Evolutionary conservation across 129 eudicot genomes (phyloP), one percentile per base, ranked within the genome.

Genomic region (Centella asiatica): DNA sequence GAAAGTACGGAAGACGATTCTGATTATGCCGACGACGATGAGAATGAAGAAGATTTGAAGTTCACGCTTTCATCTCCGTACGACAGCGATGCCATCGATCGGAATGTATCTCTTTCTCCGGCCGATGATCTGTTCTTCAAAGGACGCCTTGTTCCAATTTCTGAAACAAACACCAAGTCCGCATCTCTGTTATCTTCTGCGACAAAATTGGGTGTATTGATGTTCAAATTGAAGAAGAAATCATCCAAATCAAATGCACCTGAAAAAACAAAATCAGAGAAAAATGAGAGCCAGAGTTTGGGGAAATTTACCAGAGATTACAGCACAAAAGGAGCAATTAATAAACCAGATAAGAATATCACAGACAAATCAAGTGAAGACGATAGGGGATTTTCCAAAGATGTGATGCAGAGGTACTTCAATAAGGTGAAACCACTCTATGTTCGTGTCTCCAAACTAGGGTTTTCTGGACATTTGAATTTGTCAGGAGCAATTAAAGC

Each of bases 351-450:
- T 0, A 79, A 67, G 46, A 51, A 56, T 71, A 50, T 20, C 69
- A n/a, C n/a, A n/a, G n/a, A n/a, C n/a, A 19, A 74, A 33, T 10
- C 24, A 71, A 4, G 78, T n/a, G n/a, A n/a, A n/a, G n/a, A 78
- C 0, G 97, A 87, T 46, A 78, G 74, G 62, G 75, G 62, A 39
- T 70, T 77, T 28, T 60, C 83, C 4, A 92, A 78, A 25, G 99
- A 87, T 33, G 60, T 67, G 63, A 68, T 92, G 83, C 87, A 82
- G 65, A 92, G 64, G 77, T 92, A 92, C 51, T 58, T 92, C 62
- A 78, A 80, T 28, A 79, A 79, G 75, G 90, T 92, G 45, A 92
- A 92, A 74, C 99, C 95, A 9, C 64, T 87, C 18, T 84, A 92
- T 57, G 55, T 92, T 64, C 94, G 89, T 5, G 96, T 82, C 39